Base-by-base conservation (phyloP, 2,329 filamentous ascomycete genomes). In the Metarhizium sp. region DNA sequence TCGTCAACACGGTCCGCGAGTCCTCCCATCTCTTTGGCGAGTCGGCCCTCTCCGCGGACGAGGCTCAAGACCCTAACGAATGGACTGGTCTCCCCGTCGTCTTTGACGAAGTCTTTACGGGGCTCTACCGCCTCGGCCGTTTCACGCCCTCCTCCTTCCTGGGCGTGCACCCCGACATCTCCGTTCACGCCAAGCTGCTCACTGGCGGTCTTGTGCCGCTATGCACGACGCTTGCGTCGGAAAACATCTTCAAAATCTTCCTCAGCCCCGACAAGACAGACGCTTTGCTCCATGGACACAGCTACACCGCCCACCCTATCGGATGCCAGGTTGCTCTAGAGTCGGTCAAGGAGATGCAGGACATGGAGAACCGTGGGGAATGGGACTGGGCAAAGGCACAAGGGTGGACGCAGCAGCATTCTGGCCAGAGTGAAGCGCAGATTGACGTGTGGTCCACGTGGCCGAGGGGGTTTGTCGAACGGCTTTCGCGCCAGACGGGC, bases 31-130 rank as follows among this genome's bases (percentile, higher is more conserved):
- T 87, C 5, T 86, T 88, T 61, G 69, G 71, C 42, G 56, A 63
- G 6, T 57, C 60, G 13, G 36, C 59, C 16, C 30, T 50, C 1
- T 38, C 54, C 40, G 8, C 57, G 42, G 55, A 62, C 8, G 6
- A 13, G 2, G n/a, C 18, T 30, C 10, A 51, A 43, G 61, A 64
- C 38, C 52, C 62, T 36, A 63, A 62, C 8, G 60, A 73, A 34
- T 95, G 90, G 90, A 76, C 77, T 1, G 88, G 90, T 2, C 78
- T 95, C 4, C 90, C 90, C 0, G 73, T 95, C 43, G 77, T 95
- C 61, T 90, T 90, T 60, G 90, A 95, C 65, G 90, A 95, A 66
- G 90, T 95, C 40, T 95, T 95, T 70, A 92, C 89, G 0, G 90
- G 90, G 1, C 75, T 95, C 4, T 92, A 92, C 67, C 87, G 90